Evolutionary conservation across 2,329 filamentous ascomycete species (phyloP).

Genomic region (Colletotrichum lindemuthianum): DNA sequence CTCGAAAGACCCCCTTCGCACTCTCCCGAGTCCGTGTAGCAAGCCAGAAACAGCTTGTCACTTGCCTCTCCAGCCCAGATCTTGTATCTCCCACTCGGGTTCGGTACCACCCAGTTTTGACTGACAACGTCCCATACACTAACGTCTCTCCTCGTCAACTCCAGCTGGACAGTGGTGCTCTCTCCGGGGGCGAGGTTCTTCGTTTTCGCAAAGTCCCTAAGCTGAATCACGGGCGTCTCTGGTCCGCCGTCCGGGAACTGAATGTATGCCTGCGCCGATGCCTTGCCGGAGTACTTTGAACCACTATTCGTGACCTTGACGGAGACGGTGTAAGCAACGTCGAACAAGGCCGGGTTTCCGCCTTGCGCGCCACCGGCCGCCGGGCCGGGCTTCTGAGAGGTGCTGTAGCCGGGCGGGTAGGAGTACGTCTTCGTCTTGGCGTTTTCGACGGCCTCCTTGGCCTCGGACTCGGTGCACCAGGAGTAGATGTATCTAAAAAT

Average conservation of each 20-base stretch:
- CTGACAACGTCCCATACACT: constrained; percentile 76
- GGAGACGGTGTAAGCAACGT: constrained; percentile 53
- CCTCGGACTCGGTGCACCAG: constrained; percentile 61
- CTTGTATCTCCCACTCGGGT: constrained; percentile 48
- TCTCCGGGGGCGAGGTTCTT: constrained; percentile 62
- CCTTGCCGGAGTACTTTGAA: constrained; percentile 51
- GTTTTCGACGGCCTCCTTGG: constrained; percentile 52
- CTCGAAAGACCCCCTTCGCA: constrained; percentile 28
- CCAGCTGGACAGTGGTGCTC: constrained; percentile 63
- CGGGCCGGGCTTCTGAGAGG: constrained; percentile 53
- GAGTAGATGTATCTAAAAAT: constrained; percentile 77
- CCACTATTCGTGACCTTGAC: constrained; percentile 66
- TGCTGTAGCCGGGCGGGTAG: constrained; percentile 75
- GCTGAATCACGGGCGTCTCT: constrained; percentile 74
- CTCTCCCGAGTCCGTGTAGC: constrained; percentile 32
- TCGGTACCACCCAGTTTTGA: constrained; percentile 74
- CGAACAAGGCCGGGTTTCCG: constrained; percentile 74
- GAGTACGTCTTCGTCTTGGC: constrained; percentile 56
- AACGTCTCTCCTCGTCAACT: constrained; percentile 73
- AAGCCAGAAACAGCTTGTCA: constrained; percentile 40
- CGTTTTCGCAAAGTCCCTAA: constrained; percentile 80
- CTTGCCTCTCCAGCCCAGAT: constrained; percentile 53
- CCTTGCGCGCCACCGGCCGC: constrained; percentile 75
- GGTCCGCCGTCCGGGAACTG: constrained; percentile 52
- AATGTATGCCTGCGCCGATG: constrained; percentile 58